These are phyloP conservation scores for Scheffersomyces lignosus DNA, from an alignment of 805 yeast genomes.

Conservation along the genomic window DNA sequence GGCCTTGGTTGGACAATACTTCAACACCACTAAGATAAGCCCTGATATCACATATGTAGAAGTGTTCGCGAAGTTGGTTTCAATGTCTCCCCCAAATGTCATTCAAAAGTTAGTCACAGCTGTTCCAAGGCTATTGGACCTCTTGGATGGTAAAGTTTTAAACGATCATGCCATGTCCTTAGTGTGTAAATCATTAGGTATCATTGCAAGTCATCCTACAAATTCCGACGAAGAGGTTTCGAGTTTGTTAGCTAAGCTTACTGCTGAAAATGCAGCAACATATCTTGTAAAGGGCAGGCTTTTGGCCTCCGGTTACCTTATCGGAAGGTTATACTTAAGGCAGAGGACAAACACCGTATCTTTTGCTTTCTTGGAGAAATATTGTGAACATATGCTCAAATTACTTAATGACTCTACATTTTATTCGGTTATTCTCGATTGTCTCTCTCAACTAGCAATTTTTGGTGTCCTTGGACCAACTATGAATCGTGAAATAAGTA, in stretches of 20 bases:
- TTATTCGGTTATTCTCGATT: constrained; percentile 33
- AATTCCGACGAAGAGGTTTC: constrained; percentile 8
- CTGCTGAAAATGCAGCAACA: constrained; percentile 7
- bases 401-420: constrained; percentile 18
- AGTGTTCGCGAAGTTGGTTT: constrained; percentile 30
- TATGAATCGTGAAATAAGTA: constrained; percentile 9
- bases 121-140: constrained; percentile 20
- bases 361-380: constrained; percentile 1
- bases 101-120: constrained; percentile 19
- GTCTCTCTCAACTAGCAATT: constrained; percentile 43
- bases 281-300: constrained; percentile 18
- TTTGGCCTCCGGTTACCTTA: constrained; percentile 42
- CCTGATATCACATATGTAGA: constrained; percentile 35
- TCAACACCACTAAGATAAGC: constrained; percentile 8
- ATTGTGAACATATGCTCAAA: constrained; percentile 3
- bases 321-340: constrained; percentile 46
- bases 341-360: constrained; percentile 8
- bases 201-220: constrained; percentile 45
- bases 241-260: constrained; percentile 7
- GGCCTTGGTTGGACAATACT: constrained; percentile 29
- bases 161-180: constrained; percentile 24
- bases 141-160: constrained; percentile 20
- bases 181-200: constrained; percentile 48
- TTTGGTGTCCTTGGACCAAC: constrained; percentile 48
- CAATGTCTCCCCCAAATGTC: constrained; percentile 29